Conservation (phyloP, 129 eudicot species). For the Deinandra increscens region DNA sequence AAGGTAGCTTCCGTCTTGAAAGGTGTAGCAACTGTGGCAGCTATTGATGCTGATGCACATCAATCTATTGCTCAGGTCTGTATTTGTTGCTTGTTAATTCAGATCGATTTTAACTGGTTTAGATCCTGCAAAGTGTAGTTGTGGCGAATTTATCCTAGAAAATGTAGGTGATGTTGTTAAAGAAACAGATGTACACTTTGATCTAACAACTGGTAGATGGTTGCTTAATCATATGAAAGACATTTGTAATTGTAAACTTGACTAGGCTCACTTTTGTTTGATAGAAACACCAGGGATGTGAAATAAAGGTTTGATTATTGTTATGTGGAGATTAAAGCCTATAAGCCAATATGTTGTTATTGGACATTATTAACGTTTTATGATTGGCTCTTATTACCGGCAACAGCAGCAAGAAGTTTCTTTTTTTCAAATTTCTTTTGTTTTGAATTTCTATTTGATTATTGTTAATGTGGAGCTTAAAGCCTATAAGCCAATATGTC, state of each 20-base stretch:
- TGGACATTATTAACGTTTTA: not conserved
- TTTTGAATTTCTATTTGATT: not conserved
- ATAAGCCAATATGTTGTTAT: not conserved
- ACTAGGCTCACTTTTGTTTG: not conserved
- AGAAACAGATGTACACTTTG: not conserved
- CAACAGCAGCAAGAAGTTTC: not conserved
- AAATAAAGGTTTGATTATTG: not conserved
- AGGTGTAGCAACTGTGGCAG: conserved; percentile 98
- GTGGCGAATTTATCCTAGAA: too few relatives aligned
- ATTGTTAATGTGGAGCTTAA: not conserved
- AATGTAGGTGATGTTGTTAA: too few relatives aligned
- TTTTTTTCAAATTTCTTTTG: not conserved
- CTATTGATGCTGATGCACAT: conserved; percentile 95
- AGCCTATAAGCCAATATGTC: not conserved
- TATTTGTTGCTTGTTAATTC: not conserved
- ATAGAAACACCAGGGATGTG: conserved; percentile 11
- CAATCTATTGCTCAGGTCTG: conserved; percentile 85
- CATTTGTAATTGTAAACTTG: not conserved
- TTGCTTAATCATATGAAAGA: conserved; percentile 1
- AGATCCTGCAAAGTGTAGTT: too few relatives aligned
- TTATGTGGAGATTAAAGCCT: not conserved
- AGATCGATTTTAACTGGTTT: not conserved
- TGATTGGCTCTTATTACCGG: conserved; percentile 6
- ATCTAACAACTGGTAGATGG: conserved; percentile 6
- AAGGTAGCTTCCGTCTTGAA: conserved; percentile 80